Evolutionary conservation across 768 basidiomycete species (phyloP), one percentile per base, ranked within the genome.

Genomic region (Imleria badia): DNA sequence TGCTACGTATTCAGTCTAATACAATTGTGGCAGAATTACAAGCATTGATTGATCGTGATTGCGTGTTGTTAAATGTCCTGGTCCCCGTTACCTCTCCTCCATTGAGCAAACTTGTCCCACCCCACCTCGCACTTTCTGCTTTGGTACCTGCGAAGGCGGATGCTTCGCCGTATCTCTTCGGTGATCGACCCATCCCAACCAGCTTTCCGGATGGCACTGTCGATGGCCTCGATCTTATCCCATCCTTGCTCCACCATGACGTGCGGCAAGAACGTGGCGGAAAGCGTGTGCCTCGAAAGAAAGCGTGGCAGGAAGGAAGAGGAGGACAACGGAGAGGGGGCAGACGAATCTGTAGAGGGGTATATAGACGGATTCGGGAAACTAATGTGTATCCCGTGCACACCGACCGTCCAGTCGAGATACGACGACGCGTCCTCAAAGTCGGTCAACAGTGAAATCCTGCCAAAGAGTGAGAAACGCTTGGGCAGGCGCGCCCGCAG

Each of bases 161-260:
- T 72, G 65, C 83, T 85, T 60, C 89, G 78, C 45, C 92, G 78
- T 46, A 93, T 71, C 61, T 89, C 89, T 68, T 96, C 94, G 1
- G 86, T 89, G 63, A 95, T 89, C 46, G 72, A 71, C 2, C 91
- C 92, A 52, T 70, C 81, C 88, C 89, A 98, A 4, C 94, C 97
- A 5, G 95, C 91, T 73, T 99, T 99, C 58, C 84, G 82, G 59
- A 98, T 93, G 29, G 94, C 93, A 62, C 87, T 93, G 62, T 95
- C 87, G 36, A 99, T 74, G 8, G 96, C 87, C 70, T 97, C 90
- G 54, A 87, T 75, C 79, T 89, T 89, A 57, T 86, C 83, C 97
- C 97, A 99, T 8, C 92, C 94, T 71, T 98, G 96, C 35, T 93
- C 91, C 0, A 87, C 82, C 40, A 91, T 88, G 55, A 99, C 89